Conservation (phyloP, 2,329 filamentous ascomycete species). For the Diaporthe velutina region DNA sequence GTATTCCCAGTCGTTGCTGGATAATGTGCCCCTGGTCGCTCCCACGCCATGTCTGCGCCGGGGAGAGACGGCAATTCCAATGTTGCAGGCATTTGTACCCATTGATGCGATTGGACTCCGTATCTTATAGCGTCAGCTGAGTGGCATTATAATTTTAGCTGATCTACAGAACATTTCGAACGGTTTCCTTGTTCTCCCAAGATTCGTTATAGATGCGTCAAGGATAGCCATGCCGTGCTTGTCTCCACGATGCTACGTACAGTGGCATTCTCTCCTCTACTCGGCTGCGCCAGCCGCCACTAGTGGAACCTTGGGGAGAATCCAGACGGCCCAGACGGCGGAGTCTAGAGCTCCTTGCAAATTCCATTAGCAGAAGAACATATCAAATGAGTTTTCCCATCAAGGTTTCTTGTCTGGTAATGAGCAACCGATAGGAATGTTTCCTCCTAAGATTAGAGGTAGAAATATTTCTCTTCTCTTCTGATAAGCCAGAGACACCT, state of each 20-base stretch:
- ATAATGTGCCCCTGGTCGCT: not conserved
- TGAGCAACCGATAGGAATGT: too few relatives aligned
- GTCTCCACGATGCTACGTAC: not conserved
- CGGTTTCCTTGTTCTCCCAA: not conserved
- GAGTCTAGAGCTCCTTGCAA: not conserved
- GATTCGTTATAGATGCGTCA: not conserved
- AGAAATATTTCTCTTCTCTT: too few relatives aligned
- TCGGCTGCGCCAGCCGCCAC: slow-evolving; percentile 12
- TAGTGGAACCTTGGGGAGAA: slow-evolving; percentile 8
- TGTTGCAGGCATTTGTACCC: not conserved
- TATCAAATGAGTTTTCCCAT: not conserved
- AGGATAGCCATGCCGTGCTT: slow-evolving; percentile 1
- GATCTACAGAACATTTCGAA: not conserved
- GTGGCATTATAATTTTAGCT: not conserved
- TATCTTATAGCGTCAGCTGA: not conserved
- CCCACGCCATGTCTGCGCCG: too few relatives aligned
- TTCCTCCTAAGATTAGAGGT: too few relatives aligned
- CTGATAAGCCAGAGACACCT: too few relatives aligned
- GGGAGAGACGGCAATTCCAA: too few relatives aligned
- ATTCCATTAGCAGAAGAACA: not conserved
- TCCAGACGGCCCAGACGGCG: not conserved
- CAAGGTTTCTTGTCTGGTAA: not conserved
- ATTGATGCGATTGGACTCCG: slow-evolving; percentile 8
- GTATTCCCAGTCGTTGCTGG: not conserved
- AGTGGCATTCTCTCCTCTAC: not conserved